Evolutionary conservation across 805 yeast species (phyloP), one percentile per base, ranked within the genome.

Genomic region (Candida montana): DNA sequence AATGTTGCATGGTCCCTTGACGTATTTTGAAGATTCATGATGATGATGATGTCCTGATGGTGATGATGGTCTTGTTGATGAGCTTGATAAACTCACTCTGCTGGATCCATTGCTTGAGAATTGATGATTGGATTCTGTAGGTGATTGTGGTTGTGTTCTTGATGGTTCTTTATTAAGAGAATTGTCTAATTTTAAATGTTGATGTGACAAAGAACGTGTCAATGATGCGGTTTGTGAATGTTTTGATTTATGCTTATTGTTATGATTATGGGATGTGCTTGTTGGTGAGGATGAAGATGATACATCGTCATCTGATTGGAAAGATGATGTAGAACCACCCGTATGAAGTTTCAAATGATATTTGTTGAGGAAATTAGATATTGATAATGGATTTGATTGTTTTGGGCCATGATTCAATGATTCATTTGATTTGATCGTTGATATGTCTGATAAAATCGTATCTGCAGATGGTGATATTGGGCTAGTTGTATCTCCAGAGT

Each of bases 1-100:
- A 20, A 50, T 48, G 1, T 51, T 51, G 40, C 53, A 50, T 4
- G 53, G 53, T 2, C 50, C 52, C 31, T 40, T 46, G 12, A 41
- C n/a, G 26, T 44, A 44, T 20, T 21, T 31, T 5, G 12, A 16
- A 26, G 31, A 15, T 15, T 37, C 35, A n/a, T 35, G 33, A 20
- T 23, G 37, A 34, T 41, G 48, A 6, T 3, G n/a, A 9, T 17
- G 19, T 9, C 7, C 32, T 12, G 9, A 6, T 21, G 6, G 6
- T 21, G 9, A 21, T 21, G 9, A 21, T n/a, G n/a, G n/a, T n/a
- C n/a, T n/a, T n/a, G n/a, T n/a, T n/a, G n/a, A n/a, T n/a, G n/a
- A n/a, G n/a, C n/a, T n/a, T n/a, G n/a, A n/a, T n/a, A n/a, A n/a
- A n/a, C n/a, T n/a, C n/a, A n/a, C n/a, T 40, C 15, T 9, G 35